phyloP scores from a whole-genome alignment of 2,329 filamentous ascomycete genomes.

The Elsinoe arachidis region DNA sequence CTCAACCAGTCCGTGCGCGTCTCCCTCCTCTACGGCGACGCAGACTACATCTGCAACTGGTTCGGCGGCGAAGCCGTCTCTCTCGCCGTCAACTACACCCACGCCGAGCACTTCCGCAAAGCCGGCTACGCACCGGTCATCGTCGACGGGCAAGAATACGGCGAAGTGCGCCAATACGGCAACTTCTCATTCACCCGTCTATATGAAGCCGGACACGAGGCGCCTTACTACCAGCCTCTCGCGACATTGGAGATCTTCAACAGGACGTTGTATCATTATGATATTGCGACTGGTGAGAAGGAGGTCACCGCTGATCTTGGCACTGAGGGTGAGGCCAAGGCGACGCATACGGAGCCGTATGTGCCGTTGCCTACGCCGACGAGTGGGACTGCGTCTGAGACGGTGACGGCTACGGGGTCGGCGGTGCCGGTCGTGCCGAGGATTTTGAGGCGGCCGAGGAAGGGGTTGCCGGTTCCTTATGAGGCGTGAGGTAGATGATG shows the following conservation, averaged over 20 bases:
- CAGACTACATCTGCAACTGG: constrained; percentile 33
- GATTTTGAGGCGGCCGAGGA: not conserved
- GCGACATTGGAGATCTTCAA: constrained; percentile 30
- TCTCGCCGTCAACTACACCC: constrained; percentile 33
- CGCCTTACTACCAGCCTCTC: constrained; percentile 33
- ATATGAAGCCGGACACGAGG: constrained; percentile 34
- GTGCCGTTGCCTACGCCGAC: not conserved
- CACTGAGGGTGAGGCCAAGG: constrained; percentile 27
- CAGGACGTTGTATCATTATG: constrained; percentile 28
- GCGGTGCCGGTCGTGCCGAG: not conserved
- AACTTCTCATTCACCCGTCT: constrained; percentile 25
- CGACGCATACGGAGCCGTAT: constrained; percentile 26
- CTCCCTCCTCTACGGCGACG: constrained; percentile 30
- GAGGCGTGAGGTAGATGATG: not conserved
- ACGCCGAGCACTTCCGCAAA: constrained; percentile 24
- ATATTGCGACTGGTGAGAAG: constrained; percentile 30
- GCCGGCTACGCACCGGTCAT: constrained; percentile 28
- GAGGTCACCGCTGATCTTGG: constrained; percentile 28
- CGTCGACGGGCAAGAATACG: constrained; percentile 32
- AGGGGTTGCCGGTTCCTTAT: not conserved
- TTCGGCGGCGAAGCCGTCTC: constrained; percentile 46
- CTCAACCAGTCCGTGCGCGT: constrained; percentile 32
- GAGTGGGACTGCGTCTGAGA: not conserved
- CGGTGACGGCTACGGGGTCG: not conserved
- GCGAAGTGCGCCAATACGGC: constrained; percentile 30